Conservation (phyloP, 805 yeast species). For the Tetrapisispora taiwanensis region DNA sequence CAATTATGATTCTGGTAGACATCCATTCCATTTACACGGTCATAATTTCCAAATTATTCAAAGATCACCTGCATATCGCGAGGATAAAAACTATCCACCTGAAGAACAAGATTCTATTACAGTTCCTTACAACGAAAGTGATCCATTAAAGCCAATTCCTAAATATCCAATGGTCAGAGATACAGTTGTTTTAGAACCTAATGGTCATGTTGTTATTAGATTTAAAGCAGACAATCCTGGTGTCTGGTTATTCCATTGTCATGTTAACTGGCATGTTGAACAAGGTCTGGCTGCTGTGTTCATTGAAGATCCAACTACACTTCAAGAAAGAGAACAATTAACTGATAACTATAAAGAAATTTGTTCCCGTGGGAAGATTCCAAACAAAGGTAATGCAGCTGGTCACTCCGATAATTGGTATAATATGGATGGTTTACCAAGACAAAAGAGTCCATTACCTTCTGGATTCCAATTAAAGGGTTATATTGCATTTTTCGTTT, state of each 20-base stretch:
- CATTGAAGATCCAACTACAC: slow-evolving; percentile 71
- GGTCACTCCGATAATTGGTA: slow-evolving; percentile 47
- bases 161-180: slow-evolving; percentile 80
- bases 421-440: slow-evolving; percentile 48
- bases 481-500: slow-evolving; percentile 48
- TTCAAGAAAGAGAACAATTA: slow-evolving; percentile 41
- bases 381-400: slow-evolving; percentile 63
- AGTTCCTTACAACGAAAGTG: slow-evolving; percentile 43
- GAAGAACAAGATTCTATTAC: slow-evolving; percentile 28
- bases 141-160: slow-evolving; percentile 36
- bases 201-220: slow-evolving; percentile 76
- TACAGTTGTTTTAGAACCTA: slow-evolving; percentile 65
- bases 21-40: slow-evolving; percentile 74
- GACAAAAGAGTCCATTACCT: slow-evolving; percentile 56
- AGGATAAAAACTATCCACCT: slow-evolving; percentile 29
- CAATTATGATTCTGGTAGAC: slow-evolving; percentile 71
- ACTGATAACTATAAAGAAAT: slow-evolving; percentile 40
- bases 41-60: slow-evolving; percentile 56
- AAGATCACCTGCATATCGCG: slow-evolving; percentile 42
- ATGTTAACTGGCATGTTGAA: slow-evolving; percentile 94
- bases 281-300: slow-evolving; percentile 83
- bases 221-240: slow-evolving; percentile 94
- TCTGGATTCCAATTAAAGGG: slow-evolving; percentile 63
- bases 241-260: slow-evolving; percentile 98
- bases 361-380: slow-evolving; percentile 39